Evolutionary conservation across 2,329 filamentous ascomycete genomes (phyloP), one percentile per base, ranked within the genome.

Genomic region (Colletotrichum coccodes): DNA sequence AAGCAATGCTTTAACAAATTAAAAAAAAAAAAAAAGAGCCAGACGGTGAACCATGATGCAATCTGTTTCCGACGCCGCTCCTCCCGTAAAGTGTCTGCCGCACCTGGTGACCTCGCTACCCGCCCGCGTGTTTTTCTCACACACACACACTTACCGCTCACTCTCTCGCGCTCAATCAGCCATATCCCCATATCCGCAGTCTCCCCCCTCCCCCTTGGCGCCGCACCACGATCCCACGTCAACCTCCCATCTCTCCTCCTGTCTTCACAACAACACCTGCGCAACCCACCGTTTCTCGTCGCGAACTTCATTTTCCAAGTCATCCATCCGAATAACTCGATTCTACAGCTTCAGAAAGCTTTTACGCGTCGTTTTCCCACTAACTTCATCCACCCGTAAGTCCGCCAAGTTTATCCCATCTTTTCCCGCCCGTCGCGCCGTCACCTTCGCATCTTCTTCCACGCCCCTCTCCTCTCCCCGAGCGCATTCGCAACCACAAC

Each of bases 281-380:
- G 28, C 30, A 49, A 38, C 4, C 32, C 21, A 30, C 32, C 57
- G 26, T 21, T 38, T 16, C 18, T 60, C 57, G 57, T 60, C 57
- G 57, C 23, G 49, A 49, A 38, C 57, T 21, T 60, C 6, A 5
- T 14, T 18, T 23, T 38, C 14, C 7, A 30, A 21, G 23, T 49
- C 42, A 3, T 21, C 8, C 32, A 28, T 28, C 23, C 34, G 7
- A 60, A 38, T 58, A 60, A 49, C 23, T 40, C 44, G 40, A 34
- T 28, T 60, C 57, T 60, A 16, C 57, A 60, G 57, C 57, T 60
- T 49, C 57, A 30, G 30, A 60, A 49, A 60, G 57, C 57, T 60
- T 26, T 9, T 8, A 26, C 57, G 9, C 57, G 14, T n/a, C 57
- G 9, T 32, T 28, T 40, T 50, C 32, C 23, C 30, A 38, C 23